These are phyloP conservation scores for Colletotrichum aenigma DNA, from an alignment of 2,329 filamentous ascomycete genomes.

Conservation along the genomic window DNA sequence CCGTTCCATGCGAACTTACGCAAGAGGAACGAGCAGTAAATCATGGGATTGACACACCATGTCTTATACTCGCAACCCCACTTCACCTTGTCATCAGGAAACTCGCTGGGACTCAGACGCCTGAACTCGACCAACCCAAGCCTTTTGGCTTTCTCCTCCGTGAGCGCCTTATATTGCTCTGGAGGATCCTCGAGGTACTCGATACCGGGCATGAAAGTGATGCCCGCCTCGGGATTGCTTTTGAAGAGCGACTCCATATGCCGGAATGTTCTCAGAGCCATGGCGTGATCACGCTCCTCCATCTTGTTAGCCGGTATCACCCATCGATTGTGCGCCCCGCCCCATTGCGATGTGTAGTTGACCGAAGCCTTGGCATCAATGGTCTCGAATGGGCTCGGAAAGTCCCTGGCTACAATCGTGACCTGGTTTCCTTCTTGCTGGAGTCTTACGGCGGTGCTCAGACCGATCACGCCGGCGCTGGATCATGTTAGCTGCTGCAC, in stretches of 20 bases:
- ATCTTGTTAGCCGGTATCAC: slow-evolving; percentile 32
- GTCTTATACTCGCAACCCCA: slow-evolving; percentile 57
- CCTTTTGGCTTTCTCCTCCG: slow-evolving; percentile 30
- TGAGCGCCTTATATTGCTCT: slow-evolving; percentile 42
- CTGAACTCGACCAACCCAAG: slow-evolving; percentile 42
- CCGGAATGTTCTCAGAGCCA: slow-evolving; percentile 45
- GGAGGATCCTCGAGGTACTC: slow-evolving; percentile 56
- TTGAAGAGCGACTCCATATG: slow-evolving; percentile 40
- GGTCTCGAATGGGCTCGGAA: slow-evolving; percentile 51
- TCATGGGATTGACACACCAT: slow-evolving; percentile 59
- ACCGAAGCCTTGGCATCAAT: slow-evolving; percentile 42
- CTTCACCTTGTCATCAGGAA: slow-evolving; percentile 43
- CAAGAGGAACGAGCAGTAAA: slow-evolving; percentile 55
- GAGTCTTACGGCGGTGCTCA: slow-evolving; percentile 51
- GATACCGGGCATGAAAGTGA: slow-evolving; percentile 53
- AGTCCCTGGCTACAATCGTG: slow-evolving; percentile 49
- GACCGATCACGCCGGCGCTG: slow-evolving; percentile 59
- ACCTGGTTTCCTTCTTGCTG: slow-evolving; percentile 44
- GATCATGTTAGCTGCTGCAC: background rate
- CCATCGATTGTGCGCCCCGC: slow-evolving; percentile 59
- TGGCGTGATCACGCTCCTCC: slow-evolving; percentile 44
- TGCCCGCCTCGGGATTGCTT: slow-evolving; percentile 42
- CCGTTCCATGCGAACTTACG: slow-evolving; percentile 43
- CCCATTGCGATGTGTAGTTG: slow-evolving; percentile 63
- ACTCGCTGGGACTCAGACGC: slow-evolving; percentile 35